phyloP scores from a whole-genome alignment of 2,329 filamentous ascomycete species.

The Diaporthe destruens region DNA sequence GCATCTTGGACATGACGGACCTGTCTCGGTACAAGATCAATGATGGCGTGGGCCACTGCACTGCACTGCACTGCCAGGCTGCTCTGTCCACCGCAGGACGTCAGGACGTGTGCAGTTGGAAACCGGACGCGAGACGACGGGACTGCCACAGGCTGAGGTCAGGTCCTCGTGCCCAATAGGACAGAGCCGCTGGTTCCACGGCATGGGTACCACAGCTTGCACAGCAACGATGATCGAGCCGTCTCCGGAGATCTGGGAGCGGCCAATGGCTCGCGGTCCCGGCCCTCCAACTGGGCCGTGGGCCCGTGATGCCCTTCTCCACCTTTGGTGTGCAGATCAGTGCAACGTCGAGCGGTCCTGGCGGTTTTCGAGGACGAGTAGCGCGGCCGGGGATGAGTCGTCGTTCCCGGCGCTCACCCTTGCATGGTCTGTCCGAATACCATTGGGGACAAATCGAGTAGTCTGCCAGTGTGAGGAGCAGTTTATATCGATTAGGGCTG shows the following conservation, averaged over 20 bases:
- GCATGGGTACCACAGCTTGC: too few relatives aligned
- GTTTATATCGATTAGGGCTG: not conserved
- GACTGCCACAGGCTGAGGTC: constrained; percentile 2
- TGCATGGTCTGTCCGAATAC: not conserved
- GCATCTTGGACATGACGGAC: constrained; percentile 1
- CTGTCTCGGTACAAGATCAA: constrained; percentile 16
- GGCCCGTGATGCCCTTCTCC: constrained; percentile 19
- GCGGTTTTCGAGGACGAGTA: constrained; percentile 10
- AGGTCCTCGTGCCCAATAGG: constrained; percentile 34
- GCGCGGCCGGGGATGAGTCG: constrained; percentile 17
- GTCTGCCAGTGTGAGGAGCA: not conserved
- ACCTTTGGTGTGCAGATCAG: constrained; percentile 31
- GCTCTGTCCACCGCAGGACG: constrained; percentile 8
- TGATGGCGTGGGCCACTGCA: not conserved
- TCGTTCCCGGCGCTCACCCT: constrained; percentile 14
- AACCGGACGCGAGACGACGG: constrained; percentile 1
- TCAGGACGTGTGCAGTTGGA: constrained; percentile 8
- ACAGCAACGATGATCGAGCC: constrained; percentile 11
- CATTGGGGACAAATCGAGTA: not conserved
- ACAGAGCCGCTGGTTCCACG: constrained; percentile 30
- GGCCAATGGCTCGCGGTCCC: constrained; percentile 16
- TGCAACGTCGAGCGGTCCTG: constrained; percentile 32
- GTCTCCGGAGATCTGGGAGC: constrained; percentile 23
- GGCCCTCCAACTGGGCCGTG: constrained; percentile 21
- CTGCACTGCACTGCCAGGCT: not conserved